Evolutionary conservation across 2,329 filamentous ascomycete genomes (phyloP).

Genomic region (Huntiella abstrusa): DNA sequence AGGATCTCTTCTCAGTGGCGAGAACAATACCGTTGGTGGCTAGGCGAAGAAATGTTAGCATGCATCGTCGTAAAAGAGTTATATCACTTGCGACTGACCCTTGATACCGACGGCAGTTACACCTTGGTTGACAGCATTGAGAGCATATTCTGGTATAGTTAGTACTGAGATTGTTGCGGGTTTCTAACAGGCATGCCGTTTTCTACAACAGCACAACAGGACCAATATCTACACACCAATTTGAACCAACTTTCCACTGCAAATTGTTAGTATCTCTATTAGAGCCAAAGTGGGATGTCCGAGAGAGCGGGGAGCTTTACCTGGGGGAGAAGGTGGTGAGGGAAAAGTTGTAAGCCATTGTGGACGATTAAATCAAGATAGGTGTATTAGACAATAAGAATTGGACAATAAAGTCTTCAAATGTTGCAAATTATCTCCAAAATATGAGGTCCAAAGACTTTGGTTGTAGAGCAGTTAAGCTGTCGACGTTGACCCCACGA

Average conservation of each 20-base stretch:
- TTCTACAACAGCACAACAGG: neutral
- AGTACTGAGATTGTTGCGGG: neutral
- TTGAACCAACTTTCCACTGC: conserved; percentile 93
- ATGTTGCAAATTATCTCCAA: neutral
- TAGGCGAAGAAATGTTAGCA: conserved; percentile 21
- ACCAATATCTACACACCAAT: conserved; percentile 42
- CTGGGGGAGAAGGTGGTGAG: conserved; percentile 98
- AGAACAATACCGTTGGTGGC: conserved; percentile 98
- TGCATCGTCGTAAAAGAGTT: neutral
- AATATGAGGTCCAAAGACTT: neutral
- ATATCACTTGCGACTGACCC: conserved; percentile 34
- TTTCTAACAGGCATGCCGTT: neutral
- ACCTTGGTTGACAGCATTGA: conserved; percentile 98
- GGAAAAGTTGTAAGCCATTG: conserved; percentile 43
- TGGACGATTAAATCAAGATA: neutral
- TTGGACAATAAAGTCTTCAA: conserved; percentile 2
- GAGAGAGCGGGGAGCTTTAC: conserved; percentile 32
- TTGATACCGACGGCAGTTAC: conserved; percentile 98
- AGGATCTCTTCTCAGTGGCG: conserved; percentile 98
- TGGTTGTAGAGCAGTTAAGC: conserved; percentile 2
- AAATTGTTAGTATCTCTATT: conserved; percentile 20
- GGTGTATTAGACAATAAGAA: neutral
- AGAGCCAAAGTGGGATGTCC: conserved; percentile 13
- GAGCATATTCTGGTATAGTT: conserved; percentile 66
- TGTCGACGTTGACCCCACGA: conserved; percentile 8